Conservation (phyloP, 2,329 filamentous ascomycete species). For the Cladosporium sp. region DNA sequence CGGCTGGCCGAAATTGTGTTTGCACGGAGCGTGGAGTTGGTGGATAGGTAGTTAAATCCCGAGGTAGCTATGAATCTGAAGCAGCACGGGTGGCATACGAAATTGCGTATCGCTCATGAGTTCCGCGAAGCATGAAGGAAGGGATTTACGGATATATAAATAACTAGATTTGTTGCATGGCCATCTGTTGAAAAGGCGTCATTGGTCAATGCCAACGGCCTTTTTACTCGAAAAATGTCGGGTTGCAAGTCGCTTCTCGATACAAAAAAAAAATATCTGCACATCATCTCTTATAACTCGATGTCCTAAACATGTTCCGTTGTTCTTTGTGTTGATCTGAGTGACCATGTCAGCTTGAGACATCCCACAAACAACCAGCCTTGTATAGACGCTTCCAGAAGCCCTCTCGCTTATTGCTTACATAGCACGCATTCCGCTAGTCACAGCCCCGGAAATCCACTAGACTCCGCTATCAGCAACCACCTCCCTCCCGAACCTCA, state of each 20-base stretch:
- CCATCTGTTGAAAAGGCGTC: background rate
- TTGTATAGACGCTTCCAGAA: conserved; percentile 12
- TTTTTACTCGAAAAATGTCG: too few species aligned
- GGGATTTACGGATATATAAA: background rate
- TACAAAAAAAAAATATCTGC: too few species aligned
- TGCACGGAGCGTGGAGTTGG: background rate
- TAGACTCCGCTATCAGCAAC: background rate
- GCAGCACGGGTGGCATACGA: background rate
- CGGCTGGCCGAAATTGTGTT: background rate
- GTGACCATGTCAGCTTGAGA: too few species aligned
- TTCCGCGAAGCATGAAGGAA: background rate
- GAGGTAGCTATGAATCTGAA: background rate
- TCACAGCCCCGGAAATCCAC: background rate
- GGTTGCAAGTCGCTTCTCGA: too few species aligned
- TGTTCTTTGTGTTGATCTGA: too few species aligned
- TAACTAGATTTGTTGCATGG: background rate
- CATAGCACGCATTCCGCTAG: background rate
- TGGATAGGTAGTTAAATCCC: background rate
- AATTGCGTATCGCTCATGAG: background rate
- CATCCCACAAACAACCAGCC: too few species aligned
- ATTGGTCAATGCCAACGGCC: too few species aligned
- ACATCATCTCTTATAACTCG: too few species aligned
- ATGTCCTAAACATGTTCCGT: too few species aligned
- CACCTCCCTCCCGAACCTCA: too few species aligned
- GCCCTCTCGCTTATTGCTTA: conserved; percentile 1